phyloP scores from a whole-genome alignment of 2,329 filamentous ascomycete species.

The Colletotrichum tanaceti region DNA sequence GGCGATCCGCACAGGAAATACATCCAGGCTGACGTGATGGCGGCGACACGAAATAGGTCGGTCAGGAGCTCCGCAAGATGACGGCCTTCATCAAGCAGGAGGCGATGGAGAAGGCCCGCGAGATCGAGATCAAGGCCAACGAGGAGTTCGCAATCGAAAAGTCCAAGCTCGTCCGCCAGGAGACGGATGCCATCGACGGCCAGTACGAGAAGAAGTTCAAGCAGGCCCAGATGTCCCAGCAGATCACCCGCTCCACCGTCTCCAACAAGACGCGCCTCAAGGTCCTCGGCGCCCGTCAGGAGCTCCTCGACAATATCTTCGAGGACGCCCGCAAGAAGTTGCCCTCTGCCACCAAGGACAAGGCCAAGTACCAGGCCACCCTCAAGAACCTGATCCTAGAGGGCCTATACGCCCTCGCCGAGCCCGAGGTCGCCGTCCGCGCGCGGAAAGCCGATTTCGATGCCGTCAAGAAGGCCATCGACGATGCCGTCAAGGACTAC shows the following conservation, averaged over 20 bases:
- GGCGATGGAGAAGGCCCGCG: slow-evolving; percentile 94
- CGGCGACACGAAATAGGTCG: slow-evolving; percentile 74
- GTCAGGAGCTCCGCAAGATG: slow-evolving; percentile 99
- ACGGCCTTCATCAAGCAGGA: slow-evolving; percentile 99
- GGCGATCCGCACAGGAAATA: too few species aligned
- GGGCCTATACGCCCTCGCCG: slow-evolving; percentile 87
- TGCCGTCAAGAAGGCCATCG: slow-evolving; percentile 80
- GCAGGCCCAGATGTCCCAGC: slow-evolving; percentile 97
- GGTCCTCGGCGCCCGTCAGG: slow-evolving; percentile 87
- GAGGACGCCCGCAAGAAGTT: slow-evolving; percentile 82
- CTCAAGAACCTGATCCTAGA: slow-evolving; percentile 88
- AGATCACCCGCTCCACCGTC: slow-evolving; percentile 96
- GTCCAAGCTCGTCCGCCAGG: slow-evolving; percentile 96
- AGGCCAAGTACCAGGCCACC: slow-evolving; percentile 78
- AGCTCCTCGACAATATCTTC: slow-evolving; percentile 91
- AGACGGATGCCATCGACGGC: slow-evolving; percentile 91
- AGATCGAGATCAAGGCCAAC: slow-evolving; percentile 98
- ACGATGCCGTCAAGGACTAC: slow-evolving; percentile 82
- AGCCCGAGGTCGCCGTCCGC: slow-evolving; percentile 79
- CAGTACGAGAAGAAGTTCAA: slow-evolving; percentile 99
- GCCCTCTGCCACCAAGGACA: slow-evolving; percentile 71
- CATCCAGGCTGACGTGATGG: not conserved
- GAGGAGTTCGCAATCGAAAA: slow-evolving; percentile 99
- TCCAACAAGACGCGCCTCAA: slow-evolving; percentile 95
- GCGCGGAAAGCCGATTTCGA: slow-evolving; percentile 84